Base-by-base conservation (phyloP, 2,329 filamentous ascomycete species). In the Sarocladium brachiariae region DNA sequence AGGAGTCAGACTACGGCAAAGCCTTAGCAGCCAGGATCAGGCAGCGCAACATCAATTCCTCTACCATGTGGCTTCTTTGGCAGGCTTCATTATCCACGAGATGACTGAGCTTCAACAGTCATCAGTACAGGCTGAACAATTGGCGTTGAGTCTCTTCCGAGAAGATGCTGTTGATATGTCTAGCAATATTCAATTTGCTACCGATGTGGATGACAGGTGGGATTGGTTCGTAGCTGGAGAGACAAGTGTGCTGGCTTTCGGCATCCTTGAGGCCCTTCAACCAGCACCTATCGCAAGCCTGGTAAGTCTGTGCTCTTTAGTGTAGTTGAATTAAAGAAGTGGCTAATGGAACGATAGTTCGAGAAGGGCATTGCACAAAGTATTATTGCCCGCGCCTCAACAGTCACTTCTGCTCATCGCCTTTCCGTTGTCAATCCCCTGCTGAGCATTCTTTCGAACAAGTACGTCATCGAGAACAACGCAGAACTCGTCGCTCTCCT, bases 361-460 rank as follows among this genome's bases (percentile, higher is more conserved):
- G 60, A 64, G 4, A 61, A 50, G 19, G 65, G 63, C 2, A 57
- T 70, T 34, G 67, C 63, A 1, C 66, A 71, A 34, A 56, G 65
- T 24, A 54, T 70, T 43, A 51, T 70, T 25, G 56, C 57, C 8
- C 57, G 9, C 43, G 41, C 7, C 49, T 51, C 8, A 34, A 50
- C 1, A 11, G 46, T 2, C 49, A 30, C 2, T 55, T 55, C 27
- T 18, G 53, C 5, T 57, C 23, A 56, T 56, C 31, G 53, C 58
- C 56, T 54, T 62, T 53, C 47, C 57, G 65, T 62, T 49, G 58
- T 59, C 13, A 58, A 63, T 24, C 66, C 65, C 0, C 68, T 75
- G 10, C 59, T 74, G 10, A 65, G 68, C 2, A 63, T 70, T 3
- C 56, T 76, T 24, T 65, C 70, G 46, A 76, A 76, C 57, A 76